phyloP scores from a whole-genome alignment of 495 filamentous ascomycete genomes.

The Viridothelium virens region DNA sequence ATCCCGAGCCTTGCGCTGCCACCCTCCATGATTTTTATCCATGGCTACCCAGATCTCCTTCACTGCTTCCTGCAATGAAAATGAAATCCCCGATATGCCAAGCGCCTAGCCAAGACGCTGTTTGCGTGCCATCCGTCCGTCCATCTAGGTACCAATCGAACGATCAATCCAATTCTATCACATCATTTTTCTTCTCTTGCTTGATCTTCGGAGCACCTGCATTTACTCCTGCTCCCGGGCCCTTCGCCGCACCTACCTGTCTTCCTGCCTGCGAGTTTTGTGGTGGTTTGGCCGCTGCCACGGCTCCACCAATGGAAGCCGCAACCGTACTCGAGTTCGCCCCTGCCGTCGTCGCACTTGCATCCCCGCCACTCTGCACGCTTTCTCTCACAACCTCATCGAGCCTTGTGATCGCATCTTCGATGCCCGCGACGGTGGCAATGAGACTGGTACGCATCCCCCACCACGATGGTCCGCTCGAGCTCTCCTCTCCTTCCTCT shows the following conservation, averaged over 20 bases:
- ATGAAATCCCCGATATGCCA: not conserved
- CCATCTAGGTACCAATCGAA: not conserved
- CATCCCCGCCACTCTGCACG: not conserved
- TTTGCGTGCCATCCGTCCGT: not conserved
- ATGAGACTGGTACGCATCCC: slow-evolving; percentile 31
- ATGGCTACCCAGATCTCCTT: too few species aligned
- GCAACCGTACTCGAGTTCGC: not conserved
- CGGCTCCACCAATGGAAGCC: not conserved
- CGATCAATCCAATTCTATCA: slow-evolving; percentile 9
- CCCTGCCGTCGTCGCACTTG: not conserved
- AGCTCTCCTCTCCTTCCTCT: slow-evolving; percentile 24
- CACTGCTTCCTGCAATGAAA: too few species aligned
- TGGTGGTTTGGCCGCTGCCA: not conserved
- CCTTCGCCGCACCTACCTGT: not conserved
- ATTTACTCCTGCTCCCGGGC: not conserved
- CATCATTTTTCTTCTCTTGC: slow-evolving; percentile 11
- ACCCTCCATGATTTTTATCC: not conserved
- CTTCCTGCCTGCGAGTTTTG: not conserved
- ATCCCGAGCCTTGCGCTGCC: not conserved
- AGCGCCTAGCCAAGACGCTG: not conserved
- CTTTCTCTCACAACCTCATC: slow-evolving; percentile 27
- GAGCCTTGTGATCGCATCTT: slow-evolving; percentile 24
- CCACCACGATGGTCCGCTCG: slow-evolving; percentile 28
- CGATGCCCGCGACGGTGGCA: slow-evolving; percentile 26
- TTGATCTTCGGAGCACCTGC: not conserved